Conservation (phyloP, 257 asterid species). For the Eustoma russellianum region DNA sequence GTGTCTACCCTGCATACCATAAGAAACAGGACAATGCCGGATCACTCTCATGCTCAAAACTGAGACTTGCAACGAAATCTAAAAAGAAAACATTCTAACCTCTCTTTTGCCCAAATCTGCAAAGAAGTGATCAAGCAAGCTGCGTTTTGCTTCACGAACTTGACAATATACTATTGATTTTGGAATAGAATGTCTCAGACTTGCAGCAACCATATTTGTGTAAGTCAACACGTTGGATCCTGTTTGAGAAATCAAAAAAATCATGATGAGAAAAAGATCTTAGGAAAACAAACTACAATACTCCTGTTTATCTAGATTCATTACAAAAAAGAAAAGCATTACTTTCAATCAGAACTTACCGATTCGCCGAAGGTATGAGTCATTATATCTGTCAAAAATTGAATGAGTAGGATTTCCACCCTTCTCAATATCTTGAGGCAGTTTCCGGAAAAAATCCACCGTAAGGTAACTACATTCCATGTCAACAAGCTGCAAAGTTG, state of each 20-base stretch:
- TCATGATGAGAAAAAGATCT: not conserved
- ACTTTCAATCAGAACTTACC: conserved; percentile 37
- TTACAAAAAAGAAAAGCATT: too few relatives aligned
- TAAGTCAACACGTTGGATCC: conserved; percentile 89
- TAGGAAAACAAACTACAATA: too few relatives aligned
- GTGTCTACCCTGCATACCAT: conserved; percentile 53
- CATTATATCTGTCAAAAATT: conserved; percentile 89
- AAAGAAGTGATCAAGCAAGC: conserved; percentile 91
- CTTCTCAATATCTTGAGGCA: conserved; percentile 98
- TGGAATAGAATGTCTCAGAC: conserved; percentile 89
- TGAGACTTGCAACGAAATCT: not conserved
- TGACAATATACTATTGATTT: conserved; percentile 91
- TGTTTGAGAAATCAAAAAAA: conserved; percentile 17
- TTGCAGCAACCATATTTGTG: conserved; percentile 86
- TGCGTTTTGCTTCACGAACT: conserved; percentile 98
- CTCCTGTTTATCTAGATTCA: too few relatives aligned
- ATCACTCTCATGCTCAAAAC: not conserved
- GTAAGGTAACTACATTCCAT: conserved; percentile 92
- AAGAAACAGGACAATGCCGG: not conserved
- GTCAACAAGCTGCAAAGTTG: conserved; percentile 88
- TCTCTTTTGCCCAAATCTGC: conserved; percentile 78
- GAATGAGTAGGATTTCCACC: conserved; percentile 99
- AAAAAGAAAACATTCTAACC: conserved; percentile 28
- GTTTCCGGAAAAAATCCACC: conserved; percentile 93
- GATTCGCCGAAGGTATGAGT: conserved; percentile 78